Evolutionary conservation across 805 yeast genomes (phyloP).

Genomic region (Tetrapisispora nanseiensis): DNA sequence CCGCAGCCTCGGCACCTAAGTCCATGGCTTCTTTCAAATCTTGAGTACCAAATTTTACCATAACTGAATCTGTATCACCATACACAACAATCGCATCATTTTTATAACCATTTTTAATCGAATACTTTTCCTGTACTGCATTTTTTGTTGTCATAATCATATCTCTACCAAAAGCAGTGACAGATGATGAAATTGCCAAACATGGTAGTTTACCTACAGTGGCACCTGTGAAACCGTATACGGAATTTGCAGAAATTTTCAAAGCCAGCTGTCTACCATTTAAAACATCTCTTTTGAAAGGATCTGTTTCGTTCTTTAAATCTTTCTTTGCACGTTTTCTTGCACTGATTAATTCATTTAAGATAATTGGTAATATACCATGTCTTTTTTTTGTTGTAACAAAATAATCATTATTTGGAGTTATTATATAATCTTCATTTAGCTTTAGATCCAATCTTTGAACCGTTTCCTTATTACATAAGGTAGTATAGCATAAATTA

Average conservation of each 20-base stretch:
- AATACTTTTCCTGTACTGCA: constrained; percentile 72
- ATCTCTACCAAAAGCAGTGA: constrained; percentile 89
- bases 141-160: constrained; percentile 91
- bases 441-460: constrained; percentile 52
- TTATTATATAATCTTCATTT: constrained; percentile 67
- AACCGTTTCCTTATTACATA: constrained; percentile 60
- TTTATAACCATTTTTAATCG: constrained; percentile 72
- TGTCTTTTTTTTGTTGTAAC: constrained; percentile 59
- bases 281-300: constrained; percentile 83
- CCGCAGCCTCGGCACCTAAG: constrained; percentile 92
- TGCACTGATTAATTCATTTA: constrained; percentile 80
- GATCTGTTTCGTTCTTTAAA: constrained; percentile 85
- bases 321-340: constrained; percentile 90
- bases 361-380: constrained; percentile 86
- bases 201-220: constrained; percentile 96
- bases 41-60: constrained; percentile 88
- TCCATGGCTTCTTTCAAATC: constrained; percentile 81
- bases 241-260: constrained; percentile 95
- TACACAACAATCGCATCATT: constrained; percentile 85
- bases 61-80: constrained; percentile 99
- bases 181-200: constrained; percentile 89
- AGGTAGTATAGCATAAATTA: constrained; percentile 88
- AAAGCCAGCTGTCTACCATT: constrained; percentile 96
- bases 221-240: constrained; percentile 98
- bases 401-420: constrained; percentile 91